phyloP scores from a whole-genome alignment of 192 early-diverging fungal genomes.

The Gryganskiella cystojenkinii region DNA sequence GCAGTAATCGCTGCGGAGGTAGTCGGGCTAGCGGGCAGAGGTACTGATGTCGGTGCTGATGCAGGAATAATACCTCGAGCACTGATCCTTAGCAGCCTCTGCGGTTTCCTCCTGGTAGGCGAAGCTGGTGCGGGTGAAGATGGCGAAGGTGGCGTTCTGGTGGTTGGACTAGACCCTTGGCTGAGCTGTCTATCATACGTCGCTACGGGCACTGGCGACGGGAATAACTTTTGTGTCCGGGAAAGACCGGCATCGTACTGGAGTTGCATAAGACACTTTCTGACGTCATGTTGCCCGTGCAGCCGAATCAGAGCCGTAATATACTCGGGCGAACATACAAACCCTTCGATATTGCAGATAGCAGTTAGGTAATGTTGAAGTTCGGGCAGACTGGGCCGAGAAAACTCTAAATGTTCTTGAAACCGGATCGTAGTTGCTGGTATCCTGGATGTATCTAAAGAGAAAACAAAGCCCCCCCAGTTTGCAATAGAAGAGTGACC shows the following conservation, averaged over 20 bases:
- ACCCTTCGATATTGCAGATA: slow-evolving; percentile 43
- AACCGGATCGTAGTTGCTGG: slow-evolving; percentile 22
- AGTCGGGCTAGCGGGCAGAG: too few species aligned
- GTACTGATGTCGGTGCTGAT: slow-evolving; percentile 5
- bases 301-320: slow-evolving; percentile 17
- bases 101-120: slow-evolving; percentile 24
- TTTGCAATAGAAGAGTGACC: background rate
- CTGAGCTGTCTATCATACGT: background rate
- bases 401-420: slow-evolving; percentile 48
- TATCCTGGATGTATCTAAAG: slow-evolving; percentile 36
- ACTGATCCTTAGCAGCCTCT: slow-evolving; percentile 40
- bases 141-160: background rate
- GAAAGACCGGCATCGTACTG: slow-evolving; percentile 43
- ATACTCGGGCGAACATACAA: slow-evolving; percentile 42
- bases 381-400: slow-evolving; percentile 20
- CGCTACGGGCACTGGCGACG: background rate
- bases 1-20: too few species aligned
- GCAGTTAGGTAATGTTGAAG: slow-evolving; percentile 23
- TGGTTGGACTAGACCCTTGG: background rate
- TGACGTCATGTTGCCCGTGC: slow-evolving; percentile 24
- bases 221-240: background rate
- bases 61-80: slow-evolving; percentile 36
- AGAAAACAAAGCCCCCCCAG: too few species aligned
- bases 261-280: slow-evolving; percentile 42
- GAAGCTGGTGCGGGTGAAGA: background rate